These are phyloP conservation scores for Moringa oleifera DNA, from an alignment of 345 rosid species.

Conservation along the genomic window DNA sequence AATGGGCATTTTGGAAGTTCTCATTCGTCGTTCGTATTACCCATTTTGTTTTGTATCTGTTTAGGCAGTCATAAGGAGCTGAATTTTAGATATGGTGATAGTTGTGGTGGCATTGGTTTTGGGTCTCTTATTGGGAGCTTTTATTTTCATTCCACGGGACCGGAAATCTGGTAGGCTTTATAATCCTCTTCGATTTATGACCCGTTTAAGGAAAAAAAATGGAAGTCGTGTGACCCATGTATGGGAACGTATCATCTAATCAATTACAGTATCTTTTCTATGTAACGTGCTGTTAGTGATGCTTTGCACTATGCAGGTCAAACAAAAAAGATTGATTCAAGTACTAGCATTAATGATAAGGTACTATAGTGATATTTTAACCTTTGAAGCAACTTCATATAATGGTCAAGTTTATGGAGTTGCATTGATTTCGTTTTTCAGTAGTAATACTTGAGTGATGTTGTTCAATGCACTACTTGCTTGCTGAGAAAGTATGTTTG, in stretches of 20 bases:
- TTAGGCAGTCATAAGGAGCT: background rate
- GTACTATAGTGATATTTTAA: conserved; percentile 11
- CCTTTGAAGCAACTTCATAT: background rate
- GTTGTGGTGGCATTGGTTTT: conserved; percentile 35
- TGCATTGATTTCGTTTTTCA: too few relatives aligned
- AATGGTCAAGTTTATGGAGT: background rate
- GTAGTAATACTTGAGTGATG: background rate
- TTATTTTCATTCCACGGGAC: conserved; percentile 32
- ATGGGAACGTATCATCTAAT: too few relatives aligned
- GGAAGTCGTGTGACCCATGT: too few relatives aligned
- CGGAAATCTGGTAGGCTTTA: conserved; percentile 24
- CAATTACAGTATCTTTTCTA: background rate
- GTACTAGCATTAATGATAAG: conserved; percentile 8
- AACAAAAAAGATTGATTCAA: conserved; percentile 16
- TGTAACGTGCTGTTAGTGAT: background rate
- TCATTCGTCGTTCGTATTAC: too few relatives aligned
- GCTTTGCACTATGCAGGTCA: conserved; percentile 19
- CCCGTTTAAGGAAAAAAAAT: too few relatives aligned
- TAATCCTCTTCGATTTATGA: too few relatives aligned
- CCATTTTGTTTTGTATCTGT: too few relatives aligned
- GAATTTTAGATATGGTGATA: conserved; percentile 21
- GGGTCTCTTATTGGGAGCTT: conserved; percentile 36
- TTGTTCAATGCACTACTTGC: background rate
- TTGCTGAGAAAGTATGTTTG: background rate
- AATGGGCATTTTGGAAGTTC: too few relatives aligned